Base-by-base conservation (phyloP, 768 basidiomycete genomes). In the Phylloporus rhodoxanthus region DNA sequence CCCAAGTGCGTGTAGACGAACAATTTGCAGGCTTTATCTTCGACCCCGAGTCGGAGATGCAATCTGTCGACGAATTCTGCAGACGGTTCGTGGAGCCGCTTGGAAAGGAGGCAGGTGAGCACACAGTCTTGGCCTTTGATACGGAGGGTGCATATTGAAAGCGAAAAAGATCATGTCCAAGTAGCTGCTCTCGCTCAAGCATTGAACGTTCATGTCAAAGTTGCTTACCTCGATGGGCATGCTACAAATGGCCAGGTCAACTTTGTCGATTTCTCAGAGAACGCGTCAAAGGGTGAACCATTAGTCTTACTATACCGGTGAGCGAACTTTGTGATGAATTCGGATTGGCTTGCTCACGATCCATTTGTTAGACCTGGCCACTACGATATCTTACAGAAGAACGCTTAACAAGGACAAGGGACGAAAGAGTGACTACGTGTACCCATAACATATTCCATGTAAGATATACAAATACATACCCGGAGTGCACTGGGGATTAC, bases 201-300 rank as follows among this genome's bases (percentile, higher is more conserved):
- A 0, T 68, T 94, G 25, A 66, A 76, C 19, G 68, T 88, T 43
- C 82, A 85, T 44, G 68, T 93, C 44, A 75, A 79, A 47, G 76
- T 93, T 32, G 88, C 89, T 1, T 92, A 91, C 65, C 76, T 96
- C 23, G 90, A 91, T 66, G 84, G 88, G 2, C 78, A 73, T 14
- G 69, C 72, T 36, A 17, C 51, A 11, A 53, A 69, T 7, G 80
- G 75, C 21, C 64, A 69, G 19, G 84, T 90, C 40, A 79, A 81
- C 58, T 87, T 89, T 66, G 78, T 85, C 42, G 70, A 79, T 50
- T 81, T 91, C 52, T 72, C 81, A 21, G 71, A 79, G 45, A 74
- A 73, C 29, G 67, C 68, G 2, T 70, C 76, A 8, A 59, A 67
- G 17, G 67, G 70, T 13, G 59, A 72, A n/a, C 82, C 87, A 3